Percentiles rank a stretch among this genome's conserved stretches.
These are phyloP conservation scores for Trametes cinnabarina DNA, from an alignment of 768 basidiomycete genomes.

Conservation along the genomic window DNA sequence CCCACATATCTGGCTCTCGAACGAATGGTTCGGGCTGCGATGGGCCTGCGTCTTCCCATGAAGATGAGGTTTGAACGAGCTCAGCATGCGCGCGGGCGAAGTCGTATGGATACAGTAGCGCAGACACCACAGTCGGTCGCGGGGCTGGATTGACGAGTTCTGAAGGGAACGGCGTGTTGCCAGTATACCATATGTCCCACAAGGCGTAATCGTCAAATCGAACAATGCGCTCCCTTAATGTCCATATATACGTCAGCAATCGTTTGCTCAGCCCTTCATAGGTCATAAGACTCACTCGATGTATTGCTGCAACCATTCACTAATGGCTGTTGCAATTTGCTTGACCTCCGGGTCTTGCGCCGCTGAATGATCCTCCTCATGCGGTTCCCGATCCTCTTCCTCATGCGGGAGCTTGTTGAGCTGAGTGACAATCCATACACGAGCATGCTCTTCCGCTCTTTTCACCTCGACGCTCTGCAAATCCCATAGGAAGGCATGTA, in stretches of 20 bases:
- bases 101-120: constrained; percentile 57
- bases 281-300: constrained; percentile 41
- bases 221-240: constrained; percentile 40
- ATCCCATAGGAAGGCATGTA: constrained; percentile 39
- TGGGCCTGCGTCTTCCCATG: not conserved
- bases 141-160: constrained; percentile 75
- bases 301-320: constrained; percentile 51
- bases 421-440: constrained; percentile 16
- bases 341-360: constrained; percentile 6
- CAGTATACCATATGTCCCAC: constrained; percentile 77
- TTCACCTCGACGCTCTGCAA: constrained; percentile 33
- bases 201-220: constrained; percentile 51
- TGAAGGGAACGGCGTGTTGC: constrained; percentile 58
- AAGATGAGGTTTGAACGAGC: constrained; percentile 2
- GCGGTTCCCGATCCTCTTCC: not conserved
- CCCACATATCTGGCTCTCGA: constrained; percentile 36
- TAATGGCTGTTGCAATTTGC: constrained; percentile 31
- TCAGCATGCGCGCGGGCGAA: constrained; percentile 32
- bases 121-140: constrained; percentile 58
- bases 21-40: constrained; percentile 25
- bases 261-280: not conserved
- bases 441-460: constrained; percentile 33
- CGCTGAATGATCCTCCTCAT: not conserved
- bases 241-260: not conserved
- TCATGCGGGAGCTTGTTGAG: constrained; percentile 15